Percentiles rank a stretch among this genome's conserved stretches.
Evolutionary conservation across 371 early-diverging fungal genomes (phyloP).

Genomic region (Mucor velutinosus): DNA sequence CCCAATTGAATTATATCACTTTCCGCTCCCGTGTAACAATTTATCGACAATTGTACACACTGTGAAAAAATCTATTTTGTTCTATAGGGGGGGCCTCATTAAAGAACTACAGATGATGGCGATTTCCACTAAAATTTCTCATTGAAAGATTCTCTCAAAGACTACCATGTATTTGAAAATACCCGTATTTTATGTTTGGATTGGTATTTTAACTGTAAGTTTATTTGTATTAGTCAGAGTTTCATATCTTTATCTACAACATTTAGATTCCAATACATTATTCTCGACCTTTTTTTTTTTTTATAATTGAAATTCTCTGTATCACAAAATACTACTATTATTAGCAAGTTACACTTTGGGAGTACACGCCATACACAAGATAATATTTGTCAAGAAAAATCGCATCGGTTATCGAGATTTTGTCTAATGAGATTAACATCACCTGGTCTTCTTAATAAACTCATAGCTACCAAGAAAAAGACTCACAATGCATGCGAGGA

Average conservation of each 20-base stretch:
- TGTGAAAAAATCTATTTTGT: neutral
- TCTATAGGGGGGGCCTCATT: neutral
- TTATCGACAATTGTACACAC: neutral
- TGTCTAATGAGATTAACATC: neutral
- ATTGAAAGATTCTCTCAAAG: neutral
- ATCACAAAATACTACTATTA: neutral
- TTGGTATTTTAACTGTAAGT: neutral
- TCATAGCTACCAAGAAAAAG: neutral
- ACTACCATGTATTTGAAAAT: neutral
- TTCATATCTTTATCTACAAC: neutral
- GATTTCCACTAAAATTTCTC: neutral
- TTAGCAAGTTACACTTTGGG: neutral
- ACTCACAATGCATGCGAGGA: neutral
- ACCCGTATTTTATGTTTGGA: neutral
- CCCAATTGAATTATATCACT: neutral
- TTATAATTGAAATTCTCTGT: neutral
- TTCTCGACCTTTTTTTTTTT: neutral
- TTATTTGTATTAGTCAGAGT: neutral
- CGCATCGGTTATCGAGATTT: neutral
- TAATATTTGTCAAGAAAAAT: neutral
- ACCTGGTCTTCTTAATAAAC: neutral
- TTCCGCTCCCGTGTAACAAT: neutral
- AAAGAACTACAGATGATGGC: neutral
- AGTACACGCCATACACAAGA: neutral
- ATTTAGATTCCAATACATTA: neutral